Evolutionary conservation across 768 basidiomycete species (phyloP).

Genomic region (Rhodotorula sphaerocarpa): DNA sequence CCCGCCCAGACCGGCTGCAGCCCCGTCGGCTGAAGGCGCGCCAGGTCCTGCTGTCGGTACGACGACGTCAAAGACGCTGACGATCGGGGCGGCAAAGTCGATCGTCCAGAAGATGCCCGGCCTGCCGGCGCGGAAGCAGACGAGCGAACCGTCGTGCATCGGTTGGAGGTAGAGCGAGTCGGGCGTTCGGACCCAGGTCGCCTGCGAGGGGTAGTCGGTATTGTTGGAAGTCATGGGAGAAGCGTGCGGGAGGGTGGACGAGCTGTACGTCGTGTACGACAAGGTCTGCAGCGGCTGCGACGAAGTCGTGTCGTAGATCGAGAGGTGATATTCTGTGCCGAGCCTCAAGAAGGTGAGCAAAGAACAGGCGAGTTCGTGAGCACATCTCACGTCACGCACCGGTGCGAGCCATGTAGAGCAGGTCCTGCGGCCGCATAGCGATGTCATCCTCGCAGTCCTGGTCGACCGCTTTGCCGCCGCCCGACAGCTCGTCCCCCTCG

Average conservation of each 20-base stretch:
- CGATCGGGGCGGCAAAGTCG: conserved; percentile 43
- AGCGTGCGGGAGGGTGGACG: conserved; percentile 42
- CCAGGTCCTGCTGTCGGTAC: conserved; percentile 43
- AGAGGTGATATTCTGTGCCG: conserved; percentile 74
- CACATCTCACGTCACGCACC: conserved; percentile 46
- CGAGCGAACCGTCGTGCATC: conserved; percentile 66
- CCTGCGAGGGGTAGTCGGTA: conserved; percentile 51
- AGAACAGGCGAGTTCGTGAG: not conserved
- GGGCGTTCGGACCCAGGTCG: conserved; percentile 63
- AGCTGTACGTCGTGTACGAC: conserved; percentile 83
- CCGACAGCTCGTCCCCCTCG: conserved; percentile 24
- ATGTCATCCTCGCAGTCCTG: conserved; percentile 39
- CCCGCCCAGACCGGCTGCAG: too few relatives aligned
- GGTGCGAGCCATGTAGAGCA: conserved; percentile 61
- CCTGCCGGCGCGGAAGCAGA: conserved; percentile 53
- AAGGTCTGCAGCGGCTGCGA: conserved; percentile 61
- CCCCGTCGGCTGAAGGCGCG: too few relatives aligned
- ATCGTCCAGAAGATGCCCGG: conserved; percentile 36
- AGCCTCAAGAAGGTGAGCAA: conserved; percentile 1
- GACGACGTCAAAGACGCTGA: conserved; percentile 73
- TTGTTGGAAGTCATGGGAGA: not conserved
- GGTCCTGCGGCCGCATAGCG: conserved; percentile 35
- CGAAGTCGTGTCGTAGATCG: conserved; percentile 60
- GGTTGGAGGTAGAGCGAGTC: conserved; percentile 76
- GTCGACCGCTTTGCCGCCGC: conserved; percentile 3